Conservation (phyloP, 257 asterid genomes). For the Ophiorrhiza pumila region DNA sequence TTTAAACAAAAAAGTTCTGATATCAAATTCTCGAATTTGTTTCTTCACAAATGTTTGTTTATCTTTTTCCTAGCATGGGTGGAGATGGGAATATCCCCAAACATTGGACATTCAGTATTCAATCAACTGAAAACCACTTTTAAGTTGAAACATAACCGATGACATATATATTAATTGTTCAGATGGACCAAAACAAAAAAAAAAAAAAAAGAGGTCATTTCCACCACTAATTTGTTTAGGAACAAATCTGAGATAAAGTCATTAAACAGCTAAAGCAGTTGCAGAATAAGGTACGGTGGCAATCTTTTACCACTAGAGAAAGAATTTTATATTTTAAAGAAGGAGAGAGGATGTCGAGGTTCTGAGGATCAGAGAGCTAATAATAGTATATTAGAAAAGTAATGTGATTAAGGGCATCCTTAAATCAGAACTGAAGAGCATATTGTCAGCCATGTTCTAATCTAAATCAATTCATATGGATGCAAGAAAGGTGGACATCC, state of each 20-base stretch:
- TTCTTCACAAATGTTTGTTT: not conserved
- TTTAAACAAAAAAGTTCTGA: not conserved
- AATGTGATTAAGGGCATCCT: conserved; percentile 12
- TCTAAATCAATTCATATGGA: conserved; percentile 29
- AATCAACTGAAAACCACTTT: not conserved
- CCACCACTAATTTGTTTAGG: conserved; percentile 5
- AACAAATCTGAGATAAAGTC: not conserved
- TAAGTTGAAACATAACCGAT: not conserved
- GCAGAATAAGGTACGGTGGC: conserved; percentile 3
- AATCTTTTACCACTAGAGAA: not conserved
- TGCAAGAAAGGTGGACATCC: conserved; percentile 2
- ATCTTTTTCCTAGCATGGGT: not conserved
- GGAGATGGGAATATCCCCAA: not conserved
- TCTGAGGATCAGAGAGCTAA: not conserved
- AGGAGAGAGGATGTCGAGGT: not conserved
- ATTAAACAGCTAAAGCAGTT: conserved; percentile 1
- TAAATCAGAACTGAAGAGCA: conserved; percentile 27
- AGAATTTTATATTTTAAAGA: not conserved
- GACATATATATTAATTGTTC: not conserved
- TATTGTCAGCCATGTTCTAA: conserved; percentile 35
- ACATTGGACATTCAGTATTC: not conserved
- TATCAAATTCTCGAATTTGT: not conserved
- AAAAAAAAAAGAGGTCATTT: not conserved
- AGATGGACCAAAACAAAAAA: too few relatives aligned
- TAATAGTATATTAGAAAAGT: conserved; percentile 8